phyloP scores from a whole-genome alignment of 1,284 basidiomycete genomes.

The Apiotrichum brassicae region DNA sequence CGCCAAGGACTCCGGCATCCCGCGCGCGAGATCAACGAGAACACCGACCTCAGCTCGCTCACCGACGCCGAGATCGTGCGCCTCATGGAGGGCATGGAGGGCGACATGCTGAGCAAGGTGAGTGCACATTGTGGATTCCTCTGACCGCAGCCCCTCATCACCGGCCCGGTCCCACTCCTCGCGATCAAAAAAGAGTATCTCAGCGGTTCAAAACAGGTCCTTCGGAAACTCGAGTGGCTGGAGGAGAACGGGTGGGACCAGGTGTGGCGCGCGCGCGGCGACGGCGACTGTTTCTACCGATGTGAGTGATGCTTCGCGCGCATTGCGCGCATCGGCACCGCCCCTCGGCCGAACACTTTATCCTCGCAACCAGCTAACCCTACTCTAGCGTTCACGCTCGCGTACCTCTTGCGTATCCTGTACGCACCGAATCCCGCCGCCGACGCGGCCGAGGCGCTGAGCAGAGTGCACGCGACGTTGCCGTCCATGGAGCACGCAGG shows the following conservation, averaged over 20 bases:
- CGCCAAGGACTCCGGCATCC: constrained; percentile 3
- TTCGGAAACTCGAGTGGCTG: constrained; percentile 60
- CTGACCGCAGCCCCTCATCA: constrained; percentile 41
- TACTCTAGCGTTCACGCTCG: constrained; percentile 59
- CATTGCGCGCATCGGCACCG: too few species aligned
- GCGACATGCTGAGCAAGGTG: constrained; percentile 31
- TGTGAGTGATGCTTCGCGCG: constrained; percentile 50
- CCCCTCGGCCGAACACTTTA: too few species aligned
- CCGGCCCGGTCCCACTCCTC: constrained; percentile 41
- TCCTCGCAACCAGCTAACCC: not conserved
- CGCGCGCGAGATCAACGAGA: constrained; percentile 42
- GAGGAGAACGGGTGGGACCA: constrained; percentile 56
- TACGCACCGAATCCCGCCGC: constrained; percentile 48
- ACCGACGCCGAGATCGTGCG: constrained; percentile 46
- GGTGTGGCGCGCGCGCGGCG: constrained; percentile 63
- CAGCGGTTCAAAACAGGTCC: constrained; percentile 53
- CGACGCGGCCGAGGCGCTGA: constrained; percentile 54
- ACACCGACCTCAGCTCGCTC: constrained; percentile 41
- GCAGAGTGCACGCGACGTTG: constrained; percentile 54
- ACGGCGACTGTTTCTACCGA: constrained; percentile 72
- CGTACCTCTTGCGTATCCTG: constrained; percentile 59
- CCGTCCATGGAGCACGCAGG: constrained; percentile 56
- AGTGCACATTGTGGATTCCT: constrained; percentile 2
- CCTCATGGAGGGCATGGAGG: constrained; percentile 41
- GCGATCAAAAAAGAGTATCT: constrained; percentile 56